A percentile compares a stretch with the other conserved stretches of the same genome.
These are phyloP conservation scores for Hamigera avellanea DNA, from an alignment of 495 filamentous ascomycete species.

Conservation along the genomic window DNA sequence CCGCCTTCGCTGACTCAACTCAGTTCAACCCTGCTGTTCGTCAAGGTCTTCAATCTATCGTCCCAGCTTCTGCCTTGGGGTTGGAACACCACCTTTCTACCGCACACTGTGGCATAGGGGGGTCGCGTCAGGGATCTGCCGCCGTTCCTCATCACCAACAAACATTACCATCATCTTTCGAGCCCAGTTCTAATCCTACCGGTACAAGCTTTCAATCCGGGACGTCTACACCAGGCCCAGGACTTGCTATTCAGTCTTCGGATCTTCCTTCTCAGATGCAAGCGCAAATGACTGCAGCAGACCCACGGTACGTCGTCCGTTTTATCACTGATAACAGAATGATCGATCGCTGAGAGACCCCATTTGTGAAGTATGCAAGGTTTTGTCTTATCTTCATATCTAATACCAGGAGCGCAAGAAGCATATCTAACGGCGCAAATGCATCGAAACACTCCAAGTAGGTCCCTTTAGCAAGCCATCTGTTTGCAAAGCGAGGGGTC, in stretches of 20 bases:
- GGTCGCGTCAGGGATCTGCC: no score
- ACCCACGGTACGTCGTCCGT: neutral
- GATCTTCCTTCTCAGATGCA: neutral
- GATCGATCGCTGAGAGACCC: neutral
- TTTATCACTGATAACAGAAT: neutral
- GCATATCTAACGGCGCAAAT: conserved; percentile 1
- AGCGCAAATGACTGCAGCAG: neutral
- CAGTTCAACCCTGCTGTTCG: neutral
- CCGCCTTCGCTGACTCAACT: neutral
- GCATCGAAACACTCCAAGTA: neutral
- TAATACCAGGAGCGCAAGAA: neutral
- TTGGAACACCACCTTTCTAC: no score
- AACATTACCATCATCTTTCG: no score
- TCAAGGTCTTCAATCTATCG: neutral
- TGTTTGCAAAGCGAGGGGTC: neutral
- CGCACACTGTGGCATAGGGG: no score
- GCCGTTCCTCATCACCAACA: no score
- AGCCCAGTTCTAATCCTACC: no score
- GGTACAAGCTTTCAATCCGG: no score
- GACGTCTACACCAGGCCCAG: no score
- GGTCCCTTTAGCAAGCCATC: neutral
- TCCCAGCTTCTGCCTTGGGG: neutral
- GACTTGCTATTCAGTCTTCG: neutral
- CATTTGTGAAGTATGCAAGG: neutral
- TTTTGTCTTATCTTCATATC: neutral